Evolutionary conservation across 768 basidiomycete species (phyloP).

Genomic region (Botryobasidium botryosum): DNA sequence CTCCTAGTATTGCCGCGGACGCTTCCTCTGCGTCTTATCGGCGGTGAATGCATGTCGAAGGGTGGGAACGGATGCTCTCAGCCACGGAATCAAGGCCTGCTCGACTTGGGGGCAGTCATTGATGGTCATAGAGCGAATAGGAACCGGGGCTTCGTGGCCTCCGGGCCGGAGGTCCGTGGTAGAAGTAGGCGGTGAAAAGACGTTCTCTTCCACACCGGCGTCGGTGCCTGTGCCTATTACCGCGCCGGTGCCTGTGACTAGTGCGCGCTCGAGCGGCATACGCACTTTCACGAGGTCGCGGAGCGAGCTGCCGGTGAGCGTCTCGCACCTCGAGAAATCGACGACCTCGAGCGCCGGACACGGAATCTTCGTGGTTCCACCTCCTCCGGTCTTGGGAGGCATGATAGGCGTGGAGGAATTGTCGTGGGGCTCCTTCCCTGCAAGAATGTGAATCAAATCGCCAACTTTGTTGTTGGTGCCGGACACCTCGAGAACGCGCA

Average conservation of each 20-base stretch:
- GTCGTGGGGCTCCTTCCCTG: background rate
- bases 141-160: background rate
- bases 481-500: background rate
- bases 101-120: conserved; percentile 9
- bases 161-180: background rate
- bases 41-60: no score
- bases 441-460: background rate
- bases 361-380: background rate
- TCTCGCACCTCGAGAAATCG: background rate
- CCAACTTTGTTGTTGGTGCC: background rate
- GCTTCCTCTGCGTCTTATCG: no score
- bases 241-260: background rate
- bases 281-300: conserved; percentile 9
- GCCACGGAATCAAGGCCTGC: conserved; percentile 8
- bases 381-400: background rate
- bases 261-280: background rate
- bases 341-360: background rate
- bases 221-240: background rate
- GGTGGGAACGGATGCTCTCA: no score
- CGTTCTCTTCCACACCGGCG: no score
- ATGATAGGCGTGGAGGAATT: no score
- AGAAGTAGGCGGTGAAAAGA: no score
- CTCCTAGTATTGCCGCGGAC: no score
- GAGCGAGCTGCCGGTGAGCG: conserved; percentile 7
- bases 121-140: conserved; percentile 5